These are phyloP conservation scores for Pelargonium exstipulatum DNA, from an alignment of 441 rosid species.

Conservation along the genomic window DNA sequence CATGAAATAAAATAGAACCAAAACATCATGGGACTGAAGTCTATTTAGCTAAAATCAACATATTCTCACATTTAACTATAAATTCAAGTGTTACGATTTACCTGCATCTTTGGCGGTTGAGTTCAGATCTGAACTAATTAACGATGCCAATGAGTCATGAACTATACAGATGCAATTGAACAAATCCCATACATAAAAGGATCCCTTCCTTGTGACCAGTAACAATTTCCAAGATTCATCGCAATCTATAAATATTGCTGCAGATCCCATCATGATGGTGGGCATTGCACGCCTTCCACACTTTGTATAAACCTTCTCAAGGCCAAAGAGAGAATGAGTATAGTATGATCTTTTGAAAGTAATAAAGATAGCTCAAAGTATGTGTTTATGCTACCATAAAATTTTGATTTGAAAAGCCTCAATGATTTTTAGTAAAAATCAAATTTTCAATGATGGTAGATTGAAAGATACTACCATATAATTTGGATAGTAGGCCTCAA, in stretches of 20 bases:
- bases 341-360: background rate
- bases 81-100: conserved; percentile 9
- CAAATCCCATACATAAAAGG: conserved; percentile 80
- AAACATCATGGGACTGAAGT: too few relatives aligned
- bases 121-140: conserved; percentile 46
- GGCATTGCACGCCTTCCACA: conserved; percentile 97
- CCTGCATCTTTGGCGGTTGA: conserved; percentile 49
- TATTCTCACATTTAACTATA: conserved; percentile 10
- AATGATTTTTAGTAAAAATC: too few relatives aligned
- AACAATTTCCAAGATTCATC: conserved; percentile 87
- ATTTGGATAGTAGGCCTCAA: too few relatives aligned
- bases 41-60: background rate
- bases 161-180: conserved; percentile 64
- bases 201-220: conserved; percentile 77
- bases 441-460: too few relatives aligned
- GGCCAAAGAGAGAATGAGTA: conserved; percentile 11
- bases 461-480: too few relatives aligned
- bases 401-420: background rate
- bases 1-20: too few relatives aligned
- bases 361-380: background rate
- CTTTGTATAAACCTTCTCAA: conserved; percentile 73
- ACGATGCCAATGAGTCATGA: conserved; percentile 68
- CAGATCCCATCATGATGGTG: conserved; percentile 88
- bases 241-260: conserved; percentile 85
- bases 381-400: background rate